Percentiles rank a stretch among this genome's conserved stretches.
Evolutionary conservation across 257 asterid species (phyloP).

Genomic region (Sherardia arvensis): DNA sequence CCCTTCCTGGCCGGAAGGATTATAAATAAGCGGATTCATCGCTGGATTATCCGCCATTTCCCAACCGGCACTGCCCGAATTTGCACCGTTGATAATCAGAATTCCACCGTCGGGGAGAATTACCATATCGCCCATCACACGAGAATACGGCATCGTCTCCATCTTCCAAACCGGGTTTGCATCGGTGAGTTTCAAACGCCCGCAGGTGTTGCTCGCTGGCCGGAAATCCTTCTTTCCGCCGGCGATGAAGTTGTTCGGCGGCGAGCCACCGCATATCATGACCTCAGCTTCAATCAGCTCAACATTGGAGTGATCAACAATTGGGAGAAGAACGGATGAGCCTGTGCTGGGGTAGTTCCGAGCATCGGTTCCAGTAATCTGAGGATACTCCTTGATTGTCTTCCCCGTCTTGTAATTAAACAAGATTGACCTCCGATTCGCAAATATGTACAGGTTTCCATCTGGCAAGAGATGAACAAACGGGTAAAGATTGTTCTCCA

Average conservation of each 20-base stretch:
- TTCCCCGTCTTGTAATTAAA: conserved; percentile 29
- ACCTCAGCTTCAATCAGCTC: conserved; percentile 23
- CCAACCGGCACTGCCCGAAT: conserved; percentile 57
- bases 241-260: conserved; percentile 17
- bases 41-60: conserved; percentile 37
- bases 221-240: conserved; percentile 19
- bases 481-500: conserved; percentile 61
- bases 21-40: conserved; percentile 41
- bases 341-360: conserved; percentile 73
- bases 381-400: conserved; percentile 34
- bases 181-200: conserved; percentile 32
- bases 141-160: conserved; percentile 52
- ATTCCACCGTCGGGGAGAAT: conserved; percentile 47
- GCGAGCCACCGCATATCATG: conserved; percentile 66
- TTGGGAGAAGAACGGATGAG: conserved; percentile 53
- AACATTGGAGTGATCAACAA: conserved; percentile 34
- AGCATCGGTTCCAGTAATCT: conserved; percentile 33
- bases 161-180: conserved; percentile 33
- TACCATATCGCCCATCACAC: conserved; percentile 70
- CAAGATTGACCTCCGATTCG: conserved; percentile 39
- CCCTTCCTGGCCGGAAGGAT: not conserved
- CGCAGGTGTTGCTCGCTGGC: conserved; percentile 40
- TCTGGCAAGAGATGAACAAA: conserved; percentile 59
- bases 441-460: conserved; percentile 56
- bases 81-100: conserved; percentile 51